A percentile compares a stretch with the other conserved stretches of the same genome.
Evolutionary conservation across 352 stramenopile species (phyloP).

Genomic region (Vaucheria bursata): DNA sequence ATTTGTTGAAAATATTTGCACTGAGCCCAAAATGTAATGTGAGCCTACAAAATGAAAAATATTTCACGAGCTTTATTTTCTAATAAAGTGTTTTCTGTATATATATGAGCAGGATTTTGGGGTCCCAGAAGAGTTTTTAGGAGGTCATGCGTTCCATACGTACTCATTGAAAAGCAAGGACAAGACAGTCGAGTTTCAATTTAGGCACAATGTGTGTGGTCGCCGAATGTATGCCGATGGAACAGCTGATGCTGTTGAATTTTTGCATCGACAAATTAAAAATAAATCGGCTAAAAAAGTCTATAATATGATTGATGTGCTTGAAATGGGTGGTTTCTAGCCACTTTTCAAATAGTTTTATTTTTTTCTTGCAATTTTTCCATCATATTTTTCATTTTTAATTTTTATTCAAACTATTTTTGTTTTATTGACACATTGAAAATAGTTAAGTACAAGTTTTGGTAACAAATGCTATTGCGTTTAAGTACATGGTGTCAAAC

Average conservation of each 20-base stretch:
- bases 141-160: conserved; percentile 76
- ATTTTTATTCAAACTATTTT: no score
- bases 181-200: conserved; percentile 66
- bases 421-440: no score
- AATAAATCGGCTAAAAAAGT: conserved; percentile 55
- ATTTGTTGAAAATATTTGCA: no score
- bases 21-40: no score
- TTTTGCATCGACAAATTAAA: conserved; percentile 54
- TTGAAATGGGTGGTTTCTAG: conserved; percentile 62
- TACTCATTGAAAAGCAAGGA: conserved; percentile 69
- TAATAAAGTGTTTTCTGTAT: no score
- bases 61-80: conserved; percentile 4
- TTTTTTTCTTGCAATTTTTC: no score
- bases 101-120: conserved; percentile 63
- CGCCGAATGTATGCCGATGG: conserved; percentile 73
- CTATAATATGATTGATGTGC: conserved; percentile 75
- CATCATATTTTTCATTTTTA: no score
- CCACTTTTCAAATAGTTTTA: no score
- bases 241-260: conserved; percentile 69
- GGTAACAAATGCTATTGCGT: no score
- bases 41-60: no score
- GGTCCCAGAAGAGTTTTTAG: conserved; percentile 56
- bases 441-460: no score
- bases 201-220: conserved; percentile 74
- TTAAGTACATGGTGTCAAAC: no score